Evolutionary conservation across 2,329 filamentous ascomycete genomes (phyloP), one percentile per base, ranked within the genome.

Genomic region (Aspergillus ibericus): DNA sequence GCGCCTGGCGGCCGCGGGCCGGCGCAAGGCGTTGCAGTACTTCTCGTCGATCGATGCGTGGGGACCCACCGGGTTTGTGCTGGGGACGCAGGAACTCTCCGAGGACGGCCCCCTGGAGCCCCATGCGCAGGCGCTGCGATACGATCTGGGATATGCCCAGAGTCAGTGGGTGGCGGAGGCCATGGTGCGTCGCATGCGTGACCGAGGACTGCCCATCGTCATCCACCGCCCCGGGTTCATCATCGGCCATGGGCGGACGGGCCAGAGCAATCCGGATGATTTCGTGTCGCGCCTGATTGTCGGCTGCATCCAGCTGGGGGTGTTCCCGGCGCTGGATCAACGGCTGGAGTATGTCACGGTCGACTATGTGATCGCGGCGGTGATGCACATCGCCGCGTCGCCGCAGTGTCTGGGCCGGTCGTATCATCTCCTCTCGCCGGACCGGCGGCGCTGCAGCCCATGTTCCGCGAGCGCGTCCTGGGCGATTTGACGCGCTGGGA

Each of bases 181-280:
- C 59, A 80, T 96, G 51, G 83, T 90, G 18, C 83, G 88, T 25
- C 87, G 89, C 70, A 90, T 91, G 27, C 89, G 90, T 48, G 80
- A 79, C 54, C 83, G 89, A 44, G 91, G 91, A 10, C 83, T 96
- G 0, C 78, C 76, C 1, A 90, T 89, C 10, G 82, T 85, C 25
- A 84, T 95, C 38, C 80, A 95, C 42, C 84, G 92, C 2, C 3
- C 87, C 91, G 1, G 91, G 92, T 96, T 96, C 70, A 85, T 96
- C 42, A 81, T 88, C 3, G 92, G 91, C 5, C 84, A 91, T 70
- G 80, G 83, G 1, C 74, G 80, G 34, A 85, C 82, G 10, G 91
- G 91, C 16, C 22, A 20, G 1, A 50, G 60, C 73, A 90, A 87
- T 70, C 90, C 85, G 0, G 91, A 96, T 68, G 92, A 96, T 75